Base-by-base conservation (phyloP, 2,329 filamentous ascomycete species). In the Aureobasidium sp. region DNA sequence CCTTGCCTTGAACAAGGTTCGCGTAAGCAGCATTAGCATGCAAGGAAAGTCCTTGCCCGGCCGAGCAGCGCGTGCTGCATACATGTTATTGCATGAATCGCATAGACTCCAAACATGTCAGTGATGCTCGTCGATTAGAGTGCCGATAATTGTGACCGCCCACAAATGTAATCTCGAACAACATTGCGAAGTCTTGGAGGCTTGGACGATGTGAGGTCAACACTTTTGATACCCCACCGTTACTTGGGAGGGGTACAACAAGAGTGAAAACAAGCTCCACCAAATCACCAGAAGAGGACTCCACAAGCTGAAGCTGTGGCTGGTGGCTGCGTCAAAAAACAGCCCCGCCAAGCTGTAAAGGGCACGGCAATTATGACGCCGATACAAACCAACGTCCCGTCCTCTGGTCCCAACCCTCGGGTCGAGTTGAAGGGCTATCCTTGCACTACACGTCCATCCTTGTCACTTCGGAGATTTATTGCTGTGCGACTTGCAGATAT, bases 41-140 rank as follows among this genome's bases (percentile, higher is more conserved):
- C 53, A 57, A 57, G 53, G 53, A 29, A 34, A 46, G 53, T n/a
- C 34, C 53, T 57, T 55, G 37, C 51, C 41, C 50, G 20, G 50
- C 50, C 29, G 36, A 39, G 9, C 26, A 48, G 50, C 32, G 50
- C 50, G 37, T 43, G 51, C 51, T 55, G 37, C 51, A 55, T 55
- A 37, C 36, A 55, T 43, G 51, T 59, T 29, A 43, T 10, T 32
- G 39, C 52, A 44, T 27, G 52, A 32, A 26, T 32, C 39, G 26
- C 24, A 9, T 29, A 47, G n/a, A 20, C 27, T 57, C 46, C 44
- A 17, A 29, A 43, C 27, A n/a, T 44, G 55, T 20, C 37, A 59
- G 55, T 41, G 36, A 13, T n/a, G 27, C 53, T 59, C 43, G 48
- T 59, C 24, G 43, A 59, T 39, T 39, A 29, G 8, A 37, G 32